Percentiles rank a stretch among this genome's conserved stretches.
These are phyloP conservation scores for Vitis riparia DNA, from an alignment of 164 flowering plant genomes.

Conservation along the genomic window DNA sequence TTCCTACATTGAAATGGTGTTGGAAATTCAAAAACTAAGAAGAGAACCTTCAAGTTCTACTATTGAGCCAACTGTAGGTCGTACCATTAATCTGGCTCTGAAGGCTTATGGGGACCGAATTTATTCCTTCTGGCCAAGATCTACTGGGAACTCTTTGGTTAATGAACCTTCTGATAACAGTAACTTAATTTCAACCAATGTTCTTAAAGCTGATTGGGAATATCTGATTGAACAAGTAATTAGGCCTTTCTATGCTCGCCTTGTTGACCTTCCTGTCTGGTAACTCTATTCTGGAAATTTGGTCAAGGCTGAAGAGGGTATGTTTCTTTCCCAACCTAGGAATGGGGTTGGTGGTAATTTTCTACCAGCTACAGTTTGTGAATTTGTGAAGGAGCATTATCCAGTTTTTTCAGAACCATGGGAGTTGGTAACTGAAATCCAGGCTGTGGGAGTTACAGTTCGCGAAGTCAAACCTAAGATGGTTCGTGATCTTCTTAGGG, in stretches of 20 bases:
- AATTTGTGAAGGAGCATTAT: slow-evolving; percentile 93
- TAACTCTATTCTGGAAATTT: slow-evolving; percentile 81
- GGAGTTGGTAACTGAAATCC: slow-evolving; percentile 90
- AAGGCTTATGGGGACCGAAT: no score
- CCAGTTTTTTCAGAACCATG: slow-evolving; percentile 95
- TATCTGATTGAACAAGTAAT: slow-evolving; percentile 74
- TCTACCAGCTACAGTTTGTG: slow-evolving; percentile 81
- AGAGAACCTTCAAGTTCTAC: no score
- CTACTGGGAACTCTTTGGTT: no score
- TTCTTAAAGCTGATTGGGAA: slow-evolving; percentile 68
- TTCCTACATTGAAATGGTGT: no score
- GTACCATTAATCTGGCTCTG: no score
- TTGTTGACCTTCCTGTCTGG: slow-evolving; percentile 91
- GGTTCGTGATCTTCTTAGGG: slow-evolving; percentile 85
- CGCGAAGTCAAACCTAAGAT: slow-evolving; percentile 92
- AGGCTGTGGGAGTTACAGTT: slow-evolving; percentile 72
- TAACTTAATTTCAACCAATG: slow-evolving; percentile 21
- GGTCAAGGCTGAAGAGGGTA: slow-evolving; percentile 90
- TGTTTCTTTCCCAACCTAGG: slow-evolving; percentile 94
- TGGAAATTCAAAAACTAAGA: no score
- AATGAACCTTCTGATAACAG: slow-evolving; percentile 4
- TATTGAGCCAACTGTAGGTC: no score
- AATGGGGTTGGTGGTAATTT: slow-evolving; percentile 53
- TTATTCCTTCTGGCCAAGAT: no score
- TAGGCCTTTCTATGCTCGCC: slow-evolving; percentile 78